Base-by-base conservation (phyloP, 148 eudicot genomes). In the Gaultheria prostrata region DNA sequence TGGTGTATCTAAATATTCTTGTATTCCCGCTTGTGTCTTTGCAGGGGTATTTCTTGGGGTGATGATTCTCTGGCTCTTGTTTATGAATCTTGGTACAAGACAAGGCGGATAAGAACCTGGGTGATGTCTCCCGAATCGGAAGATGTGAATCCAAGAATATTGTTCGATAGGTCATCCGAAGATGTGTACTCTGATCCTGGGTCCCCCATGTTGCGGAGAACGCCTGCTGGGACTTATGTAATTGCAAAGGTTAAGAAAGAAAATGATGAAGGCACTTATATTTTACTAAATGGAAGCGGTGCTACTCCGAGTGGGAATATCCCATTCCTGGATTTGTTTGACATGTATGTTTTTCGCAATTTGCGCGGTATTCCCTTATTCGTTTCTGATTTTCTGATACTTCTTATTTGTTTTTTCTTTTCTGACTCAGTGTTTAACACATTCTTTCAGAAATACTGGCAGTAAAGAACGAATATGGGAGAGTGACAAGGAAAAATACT, bases 131-230 rank as follows among this genome's bases (percentile, higher is more conserved):
- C 98, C 83, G 98, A 91, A 80, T 88, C 88, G 77, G 88, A 88
- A 86, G 88, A 89, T 77, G 86, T 80, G 74, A 92, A 86, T 86
- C 94, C 98, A 35, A 90, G 93, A 74, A 88, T 96, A 87, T 89
- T 96, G 54, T 96, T 96, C 78, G 98, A 96, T 88, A 89, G 98
- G 92, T 96, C 98, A 12, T 94, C 85, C 28, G 98, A 96, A 88
- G 98, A 96, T 86, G 98, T 93, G 63, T 96, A 96, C 86, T 93
- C 98, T 45, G 98, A 96, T 89, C 98, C 98, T 78, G 98, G 98
- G 79, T 94, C 98, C 86, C 98, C 98, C n/a, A 91, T 96, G 98
- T 72, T 88, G 51, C 92, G 98, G 81, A 91, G 98, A 90, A 96
- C 93, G 83, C 83, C 93, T 57, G 75, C 84, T 80, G 98, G 98